Evolutionary conservation across 1,284 basidiomycete species (phyloP).

Genomic region (Xerocomus amazonicus): DNA sequence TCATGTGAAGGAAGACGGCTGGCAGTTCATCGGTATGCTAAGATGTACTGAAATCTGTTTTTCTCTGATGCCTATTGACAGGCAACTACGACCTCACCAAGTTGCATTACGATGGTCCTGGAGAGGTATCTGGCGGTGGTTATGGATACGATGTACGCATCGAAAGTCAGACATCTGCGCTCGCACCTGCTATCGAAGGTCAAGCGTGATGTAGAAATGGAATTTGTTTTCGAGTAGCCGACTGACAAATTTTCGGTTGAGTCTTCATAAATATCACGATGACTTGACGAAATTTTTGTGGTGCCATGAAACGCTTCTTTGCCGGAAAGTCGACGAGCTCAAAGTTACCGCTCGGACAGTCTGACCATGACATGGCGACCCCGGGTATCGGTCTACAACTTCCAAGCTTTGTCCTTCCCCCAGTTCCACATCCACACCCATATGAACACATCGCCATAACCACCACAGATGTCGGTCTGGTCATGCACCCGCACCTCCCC

Average conservation of each 20-base stretch:
- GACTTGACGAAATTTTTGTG: background rate
- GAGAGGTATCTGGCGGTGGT: constrained; percentile 58
- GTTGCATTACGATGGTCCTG: constrained; percentile 82
- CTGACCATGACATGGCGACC: constrained; percentile 16
- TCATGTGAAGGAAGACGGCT: constrained; percentile 93
- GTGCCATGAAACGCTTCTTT: constrained; percentile 27
- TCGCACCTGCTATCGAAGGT: constrained; percentile 18
- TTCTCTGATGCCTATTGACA: constrained; percentile 32
- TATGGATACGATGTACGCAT: constrained; percentile 77
- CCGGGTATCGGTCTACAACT: constrained; percentile 42
- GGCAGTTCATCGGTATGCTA: constrained; percentile 82
- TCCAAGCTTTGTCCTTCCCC: constrained; percentile 56
- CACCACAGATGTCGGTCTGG: constrained; percentile 55
- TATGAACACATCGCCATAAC: constrained; percentile 62
- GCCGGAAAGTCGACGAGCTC: constrained; percentile 8
- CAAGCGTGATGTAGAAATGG: constrained; percentile 19
- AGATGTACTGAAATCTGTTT: background rate
- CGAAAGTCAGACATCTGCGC: constrained; percentile 25
- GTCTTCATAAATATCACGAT: background rate
- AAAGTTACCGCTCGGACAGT: background rate
- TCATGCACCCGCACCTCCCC: constrained; percentile 55
- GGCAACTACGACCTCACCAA: constrained; percentile 80
- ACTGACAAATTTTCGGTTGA: constrained; percentile 1
- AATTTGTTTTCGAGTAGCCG: constrained; percentile 11
- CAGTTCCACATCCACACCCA: constrained; percentile 69